Percentiles rank a stretch among this genome's conserved stretches.
These are phyloP conservation scores for Cercospora berteroae DNA, from an alignment of 2,329 filamentous ascomycete species.

Conservation along the genomic window DNA sequence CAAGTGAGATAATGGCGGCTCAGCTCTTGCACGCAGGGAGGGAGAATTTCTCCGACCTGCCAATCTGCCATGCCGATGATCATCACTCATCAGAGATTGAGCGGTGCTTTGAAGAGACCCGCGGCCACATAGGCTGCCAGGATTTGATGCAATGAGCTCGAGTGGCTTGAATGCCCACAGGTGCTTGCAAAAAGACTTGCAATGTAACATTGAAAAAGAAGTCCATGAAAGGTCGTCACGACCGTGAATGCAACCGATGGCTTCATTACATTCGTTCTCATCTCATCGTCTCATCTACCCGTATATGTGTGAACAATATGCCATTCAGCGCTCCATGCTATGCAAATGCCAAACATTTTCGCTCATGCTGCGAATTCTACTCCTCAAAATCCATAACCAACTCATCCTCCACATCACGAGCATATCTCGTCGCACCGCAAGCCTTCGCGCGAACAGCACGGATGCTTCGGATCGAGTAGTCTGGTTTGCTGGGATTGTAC, in stretches of 20 bases:
- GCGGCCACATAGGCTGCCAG: neutral
- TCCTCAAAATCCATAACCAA: conserved; percentile 4
- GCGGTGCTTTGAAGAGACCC: neutral
- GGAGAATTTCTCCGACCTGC: neutral
- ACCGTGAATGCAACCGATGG: neutral
- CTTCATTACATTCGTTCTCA: neutral
- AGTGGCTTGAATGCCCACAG: neutral
- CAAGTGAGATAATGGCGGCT: neutral
- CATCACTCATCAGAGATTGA: neutral
- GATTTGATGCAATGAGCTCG: neutral
- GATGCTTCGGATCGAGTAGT: neutral
- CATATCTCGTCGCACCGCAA: conserved; percentile 1
- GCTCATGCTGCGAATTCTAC: neutral
- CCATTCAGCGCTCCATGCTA: neutral
- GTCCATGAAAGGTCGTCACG: neutral
- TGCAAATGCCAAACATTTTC: neutral
- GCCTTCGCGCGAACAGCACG: conserved; percentile 7
- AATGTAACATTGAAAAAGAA: neutral
- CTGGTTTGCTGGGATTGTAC: conserved; percentile 10
- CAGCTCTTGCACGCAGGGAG: neutral
- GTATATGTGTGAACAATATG: neutral
- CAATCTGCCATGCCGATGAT: neutral
- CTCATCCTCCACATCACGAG: conserved; percentile 3
- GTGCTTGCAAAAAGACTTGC: neutral
- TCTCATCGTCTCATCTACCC: neutral